These are phyloP conservation scores for Paraleonurus japonicus DNA, from an alignment of 257 asterid species.

Conservation along the genomic window DNA sequence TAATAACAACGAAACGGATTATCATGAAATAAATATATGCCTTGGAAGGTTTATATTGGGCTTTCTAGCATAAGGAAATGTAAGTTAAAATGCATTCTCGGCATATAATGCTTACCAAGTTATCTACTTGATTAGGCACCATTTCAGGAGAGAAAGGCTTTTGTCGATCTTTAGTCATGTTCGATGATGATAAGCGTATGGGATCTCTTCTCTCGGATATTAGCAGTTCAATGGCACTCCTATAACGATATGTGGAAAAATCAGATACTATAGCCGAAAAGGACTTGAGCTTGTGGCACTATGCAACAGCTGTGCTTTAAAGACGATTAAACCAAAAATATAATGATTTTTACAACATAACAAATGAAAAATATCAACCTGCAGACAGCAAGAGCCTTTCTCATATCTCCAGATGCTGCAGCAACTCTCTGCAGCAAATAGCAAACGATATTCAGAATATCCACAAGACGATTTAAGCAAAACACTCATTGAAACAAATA, in stretches of 20 bases:
- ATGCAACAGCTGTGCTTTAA: background rate
- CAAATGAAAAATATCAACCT: constrained; percentile 48
- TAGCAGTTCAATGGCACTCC: constrained; percentile 85
- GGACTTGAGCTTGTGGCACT: too few species aligned
- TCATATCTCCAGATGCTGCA: constrained; percentile 94
- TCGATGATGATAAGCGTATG: constrained; percentile 23
- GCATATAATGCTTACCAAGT: constrained; percentile 43
- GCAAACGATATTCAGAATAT: constrained; percentile 23
- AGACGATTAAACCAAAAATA: background rate
- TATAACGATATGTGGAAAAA: constrained; percentile 21
- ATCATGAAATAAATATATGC: too few species aligned
- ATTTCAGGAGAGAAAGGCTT: constrained; percentile 32
- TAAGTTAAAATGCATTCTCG: background rate
- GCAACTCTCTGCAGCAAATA: constrained; percentile 69
- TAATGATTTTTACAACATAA: constrained; percentile 18
- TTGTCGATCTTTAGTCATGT: constrained; percentile 35
- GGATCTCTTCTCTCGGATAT: constrained; percentile 65
- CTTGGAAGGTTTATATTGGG: too few species aligned
- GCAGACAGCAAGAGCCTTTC: constrained; percentile 91
- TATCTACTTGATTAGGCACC: constrained; percentile 33
- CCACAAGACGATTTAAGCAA: background rate
- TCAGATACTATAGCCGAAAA: too few species aligned
- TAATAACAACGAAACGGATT: background rate
- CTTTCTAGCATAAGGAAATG: background rate
- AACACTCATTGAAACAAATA: background rate